These are phyloP conservation scores for Magnaporthales sp. DNA, from an alignment of 2,329 filamentous ascomycete genomes.

Conservation along the genomic window DNA sequence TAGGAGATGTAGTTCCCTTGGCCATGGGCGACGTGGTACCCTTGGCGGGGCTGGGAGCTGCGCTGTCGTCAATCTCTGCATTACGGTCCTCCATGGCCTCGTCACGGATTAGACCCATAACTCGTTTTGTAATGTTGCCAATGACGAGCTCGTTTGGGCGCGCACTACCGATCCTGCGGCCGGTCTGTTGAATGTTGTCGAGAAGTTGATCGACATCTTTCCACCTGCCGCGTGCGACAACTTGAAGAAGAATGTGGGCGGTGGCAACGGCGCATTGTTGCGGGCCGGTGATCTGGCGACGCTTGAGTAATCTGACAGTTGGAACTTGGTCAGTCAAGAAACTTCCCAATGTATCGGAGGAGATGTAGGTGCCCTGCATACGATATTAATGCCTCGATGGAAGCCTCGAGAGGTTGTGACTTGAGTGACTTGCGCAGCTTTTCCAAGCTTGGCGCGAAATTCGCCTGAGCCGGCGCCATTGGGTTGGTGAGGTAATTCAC, in stretches of 20 bases:
- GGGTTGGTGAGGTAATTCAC: background rate
- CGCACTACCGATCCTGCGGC: conserved; percentile 68
- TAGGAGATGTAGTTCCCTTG: conserved; percentile 37
- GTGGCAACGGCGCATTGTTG: conserved; percentile 87
- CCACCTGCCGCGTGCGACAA: conserved; percentile 76
- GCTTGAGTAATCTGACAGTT: conserved; percentile 67
- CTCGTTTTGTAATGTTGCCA: conserved; percentile 86
- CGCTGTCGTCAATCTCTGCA: conserved; percentile 40
- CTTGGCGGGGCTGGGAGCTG: background rate
- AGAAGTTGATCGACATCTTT: conserved; percentile 71
- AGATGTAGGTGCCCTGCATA: conserved; percentile 30
- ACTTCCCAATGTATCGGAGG: background rate
- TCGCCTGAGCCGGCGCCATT: conserved; percentile 51
- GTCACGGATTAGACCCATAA: conserved; percentile 84
- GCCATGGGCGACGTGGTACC: conserved; percentile 26
- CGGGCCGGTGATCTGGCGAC: conserved; percentile 80
- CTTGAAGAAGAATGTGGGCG: conserved; percentile 76
- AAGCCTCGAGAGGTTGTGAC: conserved; percentile 65
- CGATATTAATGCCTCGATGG: conserved; percentile 78
- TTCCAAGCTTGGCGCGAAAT: conserved; percentile 63
- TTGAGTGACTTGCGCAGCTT: conserved; percentile 76
- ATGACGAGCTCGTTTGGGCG: conserved; percentile 88
- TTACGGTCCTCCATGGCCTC: conserved; percentile 75
- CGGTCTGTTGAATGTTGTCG: conserved; percentile 69
- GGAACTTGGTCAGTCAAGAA: background rate